Evolutionary conservation across 2,329 filamentous ascomycete species (phyloP).

Genomic region (Sclerotinia trifoliorum): DNA sequence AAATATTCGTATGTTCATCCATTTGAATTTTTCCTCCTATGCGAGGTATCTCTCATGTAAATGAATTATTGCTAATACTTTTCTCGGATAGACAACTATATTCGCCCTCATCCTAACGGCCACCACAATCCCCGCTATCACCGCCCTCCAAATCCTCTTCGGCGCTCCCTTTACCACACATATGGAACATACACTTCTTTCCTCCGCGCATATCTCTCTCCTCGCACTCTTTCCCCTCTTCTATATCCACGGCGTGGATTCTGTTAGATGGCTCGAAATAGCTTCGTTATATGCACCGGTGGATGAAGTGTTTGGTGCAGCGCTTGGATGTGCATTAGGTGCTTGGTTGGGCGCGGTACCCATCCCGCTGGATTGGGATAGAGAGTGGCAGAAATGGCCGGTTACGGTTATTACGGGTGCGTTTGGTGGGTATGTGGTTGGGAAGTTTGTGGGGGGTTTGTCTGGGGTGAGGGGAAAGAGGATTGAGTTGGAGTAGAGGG

Average conservation of each 20-base stretch:
- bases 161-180: conserved; percentile 88
- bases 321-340: conserved; percentile 74
- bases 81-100: conserved; percentile 45
- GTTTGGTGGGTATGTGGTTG: conserved; percentile 74
- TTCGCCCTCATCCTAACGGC: conserved; percentile 60
- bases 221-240: conserved; percentile 77
- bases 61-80: not conserved
- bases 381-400: conserved; percentile 99
- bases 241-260: conserved; percentile 80
- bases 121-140: conserved; percentile 53
- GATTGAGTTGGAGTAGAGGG: conserved; percentile 38
- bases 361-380: conserved; percentile 96
- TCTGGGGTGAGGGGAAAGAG: conserved; percentile 36
- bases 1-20: conserved; percentile 28
- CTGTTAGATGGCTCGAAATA: conserved; percentile 66
- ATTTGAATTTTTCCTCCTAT: not conserved
- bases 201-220: conserved; percentile 76
- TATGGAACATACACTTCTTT: conserved; percentile 72
- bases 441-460: conserved; percentile 58
- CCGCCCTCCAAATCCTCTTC: conserved; percentile 70
- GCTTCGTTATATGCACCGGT: conserved; percentile 67
- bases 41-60: no score
- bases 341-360: conserved; percentile 93
- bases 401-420: conserved; percentile 84
- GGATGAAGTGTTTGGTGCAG: conserved; percentile 80